Evolutionary conservation across 2,329 filamentous ascomycete genomes (phyloP).

Genomic region (Aspergillus novofumigatus): DNA sequence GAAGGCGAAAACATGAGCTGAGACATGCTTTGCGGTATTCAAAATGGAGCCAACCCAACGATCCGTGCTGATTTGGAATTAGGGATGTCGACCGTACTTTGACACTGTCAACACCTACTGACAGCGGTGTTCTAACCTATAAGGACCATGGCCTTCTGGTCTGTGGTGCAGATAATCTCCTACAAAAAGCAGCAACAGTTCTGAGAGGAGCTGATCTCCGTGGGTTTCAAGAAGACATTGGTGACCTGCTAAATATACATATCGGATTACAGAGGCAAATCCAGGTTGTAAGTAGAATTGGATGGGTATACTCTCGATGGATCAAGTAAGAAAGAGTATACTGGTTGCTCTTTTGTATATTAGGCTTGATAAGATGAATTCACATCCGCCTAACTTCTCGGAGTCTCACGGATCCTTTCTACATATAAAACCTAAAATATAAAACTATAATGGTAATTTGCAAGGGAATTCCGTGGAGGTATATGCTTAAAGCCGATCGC

Average conservation of each 20-base stretch:
- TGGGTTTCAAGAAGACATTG: constrained; percentile 84
- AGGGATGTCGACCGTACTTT: constrained; percentile 80
- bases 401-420: neutral
- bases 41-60: neutral
- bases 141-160: constrained; percentile 88
- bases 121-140: constrained; percentile 75
- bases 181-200: constrained; percentile 61
- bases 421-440: neutral
- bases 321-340: constrained; percentile 29
- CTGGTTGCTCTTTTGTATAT: neutral
- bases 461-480: neutral
- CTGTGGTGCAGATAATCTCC: constrained; percentile 81
- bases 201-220: constrained; percentile 71
- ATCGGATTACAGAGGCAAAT: constrained; percentile 74
- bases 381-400: neutral
- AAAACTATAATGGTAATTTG: neutral
- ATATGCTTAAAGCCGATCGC: neutral
- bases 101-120: constrained; percentile 62
- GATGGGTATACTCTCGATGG: constrained; percentile 88
- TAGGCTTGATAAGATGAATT: neutral
- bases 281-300: constrained; percentile 74
- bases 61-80: constrained; percentile 3
- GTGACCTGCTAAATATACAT: constrained; percentile 75
- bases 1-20: constrained; percentile 64
- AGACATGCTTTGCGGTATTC: constrained; percentile 67